Evolutionary conservation across 2,329 filamentous ascomycete genomes (phyloP).

Genomic region (Bimuria novae-zelandiae): DNA sequence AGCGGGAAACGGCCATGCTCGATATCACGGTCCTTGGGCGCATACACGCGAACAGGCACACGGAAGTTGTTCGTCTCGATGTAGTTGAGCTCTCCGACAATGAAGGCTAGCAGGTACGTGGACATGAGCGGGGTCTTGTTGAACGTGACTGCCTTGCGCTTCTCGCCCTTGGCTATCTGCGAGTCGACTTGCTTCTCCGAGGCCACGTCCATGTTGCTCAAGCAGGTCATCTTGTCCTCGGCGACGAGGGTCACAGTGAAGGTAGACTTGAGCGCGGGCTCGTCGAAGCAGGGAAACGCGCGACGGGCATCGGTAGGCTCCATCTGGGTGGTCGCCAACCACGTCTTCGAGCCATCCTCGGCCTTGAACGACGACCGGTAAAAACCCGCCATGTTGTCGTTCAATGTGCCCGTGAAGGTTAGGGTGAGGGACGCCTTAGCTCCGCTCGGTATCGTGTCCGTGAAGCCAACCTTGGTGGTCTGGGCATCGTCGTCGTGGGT

Average conservation of each 20-base stretch:
- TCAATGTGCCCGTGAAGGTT: slow-evolving; percentile 78
- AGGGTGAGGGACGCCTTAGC: slow-evolving; percentile 78
- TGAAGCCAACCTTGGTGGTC: slow-evolving; percentile 79
- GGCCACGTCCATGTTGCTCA: slow-evolving; percentile 96
- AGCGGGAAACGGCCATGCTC: slow-evolving; percentile 90
- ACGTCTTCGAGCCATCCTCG: slow-evolving; percentile 74
- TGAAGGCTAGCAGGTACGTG: slow-evolving; percentile 91
- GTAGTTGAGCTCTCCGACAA: slow-evolving; percentile 91
- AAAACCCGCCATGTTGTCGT: slow-evolving; percentile 97
- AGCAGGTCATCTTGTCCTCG: slow-evolving; percentile 85
- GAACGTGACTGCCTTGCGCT: slow-evolving; percentile 88
- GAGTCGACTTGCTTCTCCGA: slow-evolving; percentile 75
- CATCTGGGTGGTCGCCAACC: slow-evolving; percentile 93
- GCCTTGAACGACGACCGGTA: slow-evolving; percentile 94
- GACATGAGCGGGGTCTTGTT: slow-evolving; percentile 94
- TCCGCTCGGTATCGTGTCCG: slow-evolving; percentile 72
- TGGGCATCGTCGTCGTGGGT: slow-evolving; percentile 79
- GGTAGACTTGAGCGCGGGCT: slow-evolving; percentile 89
- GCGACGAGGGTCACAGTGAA: slow-evolving; percentile 91
- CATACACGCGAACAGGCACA: slow-evolving; percentile 91
- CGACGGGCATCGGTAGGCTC: slow-evolving; percentile 92
- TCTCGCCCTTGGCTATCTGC: slow-evolving; percentile 59
- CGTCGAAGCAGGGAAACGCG: slow-evolving; percentile 95
- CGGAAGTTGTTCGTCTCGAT: slow-evolving; percentile 92
- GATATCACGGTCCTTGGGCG: slow-evolving; percentile 85